Evolutionary conservation across 1,284 basidiomycete species (phyloP).

Genomic region (Hypsizygus ulmarius): DNA sequence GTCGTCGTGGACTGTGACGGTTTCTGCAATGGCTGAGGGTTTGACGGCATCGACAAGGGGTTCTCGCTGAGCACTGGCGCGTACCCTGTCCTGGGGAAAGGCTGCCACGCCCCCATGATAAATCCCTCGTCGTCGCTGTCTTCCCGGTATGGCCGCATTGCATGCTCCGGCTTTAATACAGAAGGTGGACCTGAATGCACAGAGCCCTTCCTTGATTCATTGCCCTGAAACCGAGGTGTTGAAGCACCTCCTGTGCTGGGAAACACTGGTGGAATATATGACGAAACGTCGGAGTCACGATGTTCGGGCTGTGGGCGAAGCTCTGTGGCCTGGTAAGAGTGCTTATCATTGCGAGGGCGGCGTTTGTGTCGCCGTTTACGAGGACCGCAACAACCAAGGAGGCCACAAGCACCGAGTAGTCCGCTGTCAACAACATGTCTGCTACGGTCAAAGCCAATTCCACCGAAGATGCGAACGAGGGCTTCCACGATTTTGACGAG

Average conservation of each 20-base stretch:
- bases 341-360: constrained; percentile 20
- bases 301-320: constrained; percentile 16
- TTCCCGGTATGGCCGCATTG: constrained; percentile 70
- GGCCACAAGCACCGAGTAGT: constrained; percentile 76
- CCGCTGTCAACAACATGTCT: constrained; percentile 80
- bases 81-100: constrained; percentile 58
- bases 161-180: constrained; percentile 75
- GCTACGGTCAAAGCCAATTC: constrained; percentile 84
- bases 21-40: constrained; percentile 24
- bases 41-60: constrained; percentile 27
- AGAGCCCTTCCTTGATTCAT: constrained; percentile 45
- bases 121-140: constrained; percentile 79
- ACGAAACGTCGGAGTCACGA: constrained; percentile 39
- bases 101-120: constrained; percentile 85
- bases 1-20: constrained; percentile 21
- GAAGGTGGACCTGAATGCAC: constrained; percentile 66
- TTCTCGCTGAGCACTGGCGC: constrained; percentile 38
- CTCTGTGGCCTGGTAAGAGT: constrained; percentile 21
- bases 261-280: constrained; percentile 37
- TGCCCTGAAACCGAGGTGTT: constrained; percentile 37
- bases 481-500: constrained; percentile 85
- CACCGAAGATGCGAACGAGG: constrained; percentile 73
- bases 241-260: constrained; percentile 19
- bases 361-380: constrained; percentile 44
- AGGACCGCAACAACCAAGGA: constrained; percentile 71